Evolutionary conservation across 2,329 filamentous ascomycete species (phyloP), one percentile per base, ranked within the genome.

Genomic region (Coleophoma eucalyptorum): DNA sequence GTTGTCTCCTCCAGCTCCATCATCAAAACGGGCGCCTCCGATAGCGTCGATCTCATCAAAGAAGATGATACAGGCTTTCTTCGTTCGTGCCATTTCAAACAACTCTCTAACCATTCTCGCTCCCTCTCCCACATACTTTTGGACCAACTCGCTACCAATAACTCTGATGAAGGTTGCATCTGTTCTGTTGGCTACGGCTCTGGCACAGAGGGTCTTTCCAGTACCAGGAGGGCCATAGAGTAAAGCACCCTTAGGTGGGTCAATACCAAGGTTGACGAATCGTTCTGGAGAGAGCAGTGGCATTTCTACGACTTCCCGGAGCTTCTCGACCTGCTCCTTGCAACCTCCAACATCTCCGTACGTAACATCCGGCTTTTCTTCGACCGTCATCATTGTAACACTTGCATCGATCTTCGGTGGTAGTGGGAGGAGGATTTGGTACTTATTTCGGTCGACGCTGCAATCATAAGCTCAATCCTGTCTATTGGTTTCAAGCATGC

Each of bases 1-100:
- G 67, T 97, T 97, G 72, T 97, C 93, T 65, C 93, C 93, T 62
- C 93, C 93, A 56, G 93, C 93, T 59, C 93, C 93, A 62, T 97
- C 93, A 65, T 97, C 93, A 67, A 97, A 97, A 71, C 93, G 90
- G 37, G 93, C 93, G 62, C 93, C 93, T 67, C 93, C 93, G 50
- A 97, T 90, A 45, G 93, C 93, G 70, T 97, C 93, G 56, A 97
- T 94, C 75, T 99, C 94, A 69, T 99, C 94, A 66, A 96, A 96
- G 84, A 99, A 99, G 74, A 99, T 99, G 68, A 99, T 99, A 72
- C 94, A 99, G 1, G 94, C 94, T 75, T 99, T 99, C 82, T 99
- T 99, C 51, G 94, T 97, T 62, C 94, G 86, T 10, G 94, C 94
- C 94, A 99, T 99, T 75, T 99, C 94, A 70, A 99, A 99, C 3